Evolutionary conservation across 768 basidiomycete genomes (phyloP), one percentile per base, ranked within the genome.

Genomic region (Butyriboletus loyo): DNA sequence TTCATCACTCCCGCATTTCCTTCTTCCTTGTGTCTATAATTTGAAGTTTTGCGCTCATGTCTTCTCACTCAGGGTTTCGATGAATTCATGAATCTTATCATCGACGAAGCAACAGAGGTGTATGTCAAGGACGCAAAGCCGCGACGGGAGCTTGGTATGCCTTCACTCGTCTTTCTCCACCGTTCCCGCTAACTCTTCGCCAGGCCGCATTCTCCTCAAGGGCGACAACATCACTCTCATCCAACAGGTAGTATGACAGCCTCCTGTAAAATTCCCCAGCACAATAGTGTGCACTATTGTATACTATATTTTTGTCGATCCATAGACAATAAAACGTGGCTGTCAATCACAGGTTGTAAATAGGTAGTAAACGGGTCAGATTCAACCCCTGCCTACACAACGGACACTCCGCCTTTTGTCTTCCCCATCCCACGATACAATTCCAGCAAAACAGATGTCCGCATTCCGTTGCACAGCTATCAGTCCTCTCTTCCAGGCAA

Each of bases 211-310:
- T 70, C 77, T 98, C 60, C 78, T 98, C 58, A 98, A 98, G 73
- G 96, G 96, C 53, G 96, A 98, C 68, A 97, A 95, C 68, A 98
- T 98, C 66, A 98, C 96, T n/a, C 82, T 95, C 49, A 96, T 98
- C 67, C 92, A 96, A 67, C 89, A 86, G 72, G 58, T 75, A 27
- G 67, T 65, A 65, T 74, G 57, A 71, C 40, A 28, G 39, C 36
- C 27, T 28, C 19, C 43, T 44, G 28, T 52, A 66, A 57, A 63
- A 65, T 17, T 19, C 27, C 41, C 35, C 39, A 47, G 42, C 32
- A 21, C 46, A 21, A 55, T 43, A 43, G 28, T 34, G 52, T 52
- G 32, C 22, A 47, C 39, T 43, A 43, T 15, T 65, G 65, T 67
- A 69, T 45, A 57, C 59, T 69, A 58, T 31, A 22, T 43, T 27